phyloP scores from a whole-genome alignment of 345 rosid species.

The Gossypium bickii region DNA sequence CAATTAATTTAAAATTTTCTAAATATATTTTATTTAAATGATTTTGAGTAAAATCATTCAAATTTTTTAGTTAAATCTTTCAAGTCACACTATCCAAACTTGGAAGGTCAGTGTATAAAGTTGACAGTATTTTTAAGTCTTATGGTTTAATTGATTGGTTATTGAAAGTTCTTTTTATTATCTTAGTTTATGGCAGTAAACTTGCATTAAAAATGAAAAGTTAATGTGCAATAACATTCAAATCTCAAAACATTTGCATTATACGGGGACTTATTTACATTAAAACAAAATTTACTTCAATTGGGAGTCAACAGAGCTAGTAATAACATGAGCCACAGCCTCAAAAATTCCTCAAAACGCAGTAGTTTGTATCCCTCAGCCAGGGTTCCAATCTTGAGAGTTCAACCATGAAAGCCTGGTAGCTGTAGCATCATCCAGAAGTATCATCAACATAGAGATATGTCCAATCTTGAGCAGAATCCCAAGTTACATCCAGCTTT shows the following conservation, averaged over 20 bases:
- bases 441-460: not conserved
- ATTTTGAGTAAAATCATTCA: too few species aligned
- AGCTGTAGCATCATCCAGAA: not conserved
- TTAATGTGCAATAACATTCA: not conserved
- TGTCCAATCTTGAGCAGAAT: not conserved
- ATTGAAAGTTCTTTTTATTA: too few species aligned
- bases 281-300: not conserved
- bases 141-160: not conserved
- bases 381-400: conserved; percentile 5
- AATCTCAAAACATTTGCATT: not conserved
- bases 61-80: too few species aligned
- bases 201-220: not conserved
- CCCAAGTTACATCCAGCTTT: not conserved
- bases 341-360: not conserved
- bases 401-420: not conserved
- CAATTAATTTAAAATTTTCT: too few species aligned
- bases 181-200: not conserved
- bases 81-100: too few species aligned
- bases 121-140: not conserved
- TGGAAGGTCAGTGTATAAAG: too few species aligned
- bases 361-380: not conserved
- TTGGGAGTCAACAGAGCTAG: not conserved
- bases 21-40: too few species aligned
- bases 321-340: not conserved
- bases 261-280: not conserved